A percentile compares a stretch with the other conserved stretches of the same genome.
Conservation (phyloP, 2,329 filamentous ascomycete genomes). For the Colletotrichum sp. region DNA sequence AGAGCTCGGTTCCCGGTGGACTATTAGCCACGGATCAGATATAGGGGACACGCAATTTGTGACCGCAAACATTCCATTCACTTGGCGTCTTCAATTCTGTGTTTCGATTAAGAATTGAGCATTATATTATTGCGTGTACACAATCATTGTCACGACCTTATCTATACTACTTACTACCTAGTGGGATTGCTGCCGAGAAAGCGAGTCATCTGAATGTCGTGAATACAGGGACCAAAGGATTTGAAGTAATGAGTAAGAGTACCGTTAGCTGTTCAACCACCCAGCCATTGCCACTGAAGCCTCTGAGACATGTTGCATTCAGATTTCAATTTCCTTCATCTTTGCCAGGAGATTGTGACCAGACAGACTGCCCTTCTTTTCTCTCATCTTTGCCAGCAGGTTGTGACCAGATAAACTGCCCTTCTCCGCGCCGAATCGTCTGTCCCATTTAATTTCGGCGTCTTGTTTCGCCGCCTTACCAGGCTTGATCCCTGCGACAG, state of each 20-base stretch:
- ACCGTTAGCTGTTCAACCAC: background rate
- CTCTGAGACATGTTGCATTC: background rate
- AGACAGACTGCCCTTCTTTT: too few relatives aligned
- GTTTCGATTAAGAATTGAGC: background rate
- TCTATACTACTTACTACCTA: too few relatives aligned
- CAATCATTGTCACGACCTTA: background rate
- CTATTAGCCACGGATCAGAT: background rate
- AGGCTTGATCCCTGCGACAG: background rate
- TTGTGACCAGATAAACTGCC: background rate
- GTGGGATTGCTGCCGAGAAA: background rate
- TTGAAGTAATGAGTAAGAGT: background rate
- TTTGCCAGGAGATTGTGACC: background rate
- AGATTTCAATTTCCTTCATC: background rate
- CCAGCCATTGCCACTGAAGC: fast-evolving
- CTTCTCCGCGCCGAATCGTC: background rate
- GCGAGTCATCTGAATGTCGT: fast-evolving
- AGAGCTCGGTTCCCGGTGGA: background rate
- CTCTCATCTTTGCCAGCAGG: background rate
- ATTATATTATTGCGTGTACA: background rate
- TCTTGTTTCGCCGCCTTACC: background rate
- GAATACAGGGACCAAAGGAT: background rate
- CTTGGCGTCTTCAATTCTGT: background rate
- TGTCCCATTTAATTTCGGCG: background rate
- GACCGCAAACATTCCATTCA: background rate
- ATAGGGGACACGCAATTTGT: background rate